Conservation (phyloP, 257 asterid genomes). For the Thymus quinquecostatus region DNA sequence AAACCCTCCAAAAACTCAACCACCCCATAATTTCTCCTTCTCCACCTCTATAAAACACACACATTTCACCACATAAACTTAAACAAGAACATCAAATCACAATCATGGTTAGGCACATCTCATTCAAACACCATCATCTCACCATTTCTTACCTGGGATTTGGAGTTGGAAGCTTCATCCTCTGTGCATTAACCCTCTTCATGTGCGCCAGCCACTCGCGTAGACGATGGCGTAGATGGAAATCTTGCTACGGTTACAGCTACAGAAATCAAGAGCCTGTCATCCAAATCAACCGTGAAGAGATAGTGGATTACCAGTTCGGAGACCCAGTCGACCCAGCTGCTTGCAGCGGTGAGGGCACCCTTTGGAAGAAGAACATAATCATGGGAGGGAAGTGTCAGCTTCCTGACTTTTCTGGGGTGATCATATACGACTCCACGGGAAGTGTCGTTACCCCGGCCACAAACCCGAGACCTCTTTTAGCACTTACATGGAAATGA, state of each 20-base stretch:
- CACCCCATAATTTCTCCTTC: constrained; percentile 22
- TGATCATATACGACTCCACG: constrained; percentile 67
- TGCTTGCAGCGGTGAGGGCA: constrained; percentile 49
- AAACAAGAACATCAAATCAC: neutral
- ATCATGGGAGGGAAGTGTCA: constrained; percentile 88
- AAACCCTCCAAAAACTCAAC: constrained; percentile 49
- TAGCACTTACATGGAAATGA: constrained; percentile 68
- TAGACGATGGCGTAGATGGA: constrained; percentile 56
- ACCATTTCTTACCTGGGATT: constrained; percentile 43
- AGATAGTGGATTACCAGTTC: constrained; percentile 40
- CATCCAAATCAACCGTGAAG: constrained; percentile 60
- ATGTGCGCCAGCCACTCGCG: constrained; percentile 60
- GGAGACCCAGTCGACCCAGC: constrained; percentile 50
- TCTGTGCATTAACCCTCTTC: constrained; percentile 64
- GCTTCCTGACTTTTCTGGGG: constrained; percentile 86
- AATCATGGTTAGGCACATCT: constrained; percentile 52
- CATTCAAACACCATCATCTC: constrained; percentile 33
- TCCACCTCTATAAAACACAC: constrained; percentile 20
- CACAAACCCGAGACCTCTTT: constrained; percentile 41
- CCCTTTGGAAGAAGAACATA: constrained; percentile 77
- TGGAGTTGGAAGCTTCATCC: constrained; percentile 49
- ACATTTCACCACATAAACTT: constrained; percentile 21
- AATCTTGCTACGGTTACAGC: constrained; percentile 55
- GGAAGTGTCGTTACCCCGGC: constrained; percentile 55
- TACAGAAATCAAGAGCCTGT: constrained; percentile 58